These are phyloP conservation scores for Fusarium cyanostomum DNA, from an alignment of 2,329 filamentous ascomycete species.

Conservation along the genomic window DNA sequence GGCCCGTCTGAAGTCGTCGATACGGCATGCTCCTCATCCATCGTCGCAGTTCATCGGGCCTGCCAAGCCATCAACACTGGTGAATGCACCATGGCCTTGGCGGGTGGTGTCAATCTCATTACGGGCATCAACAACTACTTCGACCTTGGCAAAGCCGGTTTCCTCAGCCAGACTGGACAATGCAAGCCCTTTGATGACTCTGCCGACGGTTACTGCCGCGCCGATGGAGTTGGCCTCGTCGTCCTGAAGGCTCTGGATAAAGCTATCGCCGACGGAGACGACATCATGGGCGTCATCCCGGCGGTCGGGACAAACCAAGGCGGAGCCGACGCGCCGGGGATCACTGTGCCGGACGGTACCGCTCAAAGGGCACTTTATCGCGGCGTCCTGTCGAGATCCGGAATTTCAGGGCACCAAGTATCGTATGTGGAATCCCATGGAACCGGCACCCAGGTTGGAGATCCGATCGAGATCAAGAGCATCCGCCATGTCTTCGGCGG, in stretches of 20 bases:
- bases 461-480: conserved; percentile 82
- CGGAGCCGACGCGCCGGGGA: conserved; percentile 76
- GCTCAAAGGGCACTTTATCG: no score
- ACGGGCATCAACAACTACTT: conserved; percentile 39
- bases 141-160: conserved; percentile 35
- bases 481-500: conserved; percentile 67
- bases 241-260: conserved; percentile 58
- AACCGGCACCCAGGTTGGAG: conserved; percentile 87
- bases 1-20: conserved; percentile 50
- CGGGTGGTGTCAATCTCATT: conserved; percentile 54
- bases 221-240: conserved; percentile 57
- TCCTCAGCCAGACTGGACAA: conserved; percentile 41
- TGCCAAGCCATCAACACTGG: conserved; percentile 44
- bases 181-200: conserved; percentile 48
- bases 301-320: conserved; percentile 71
- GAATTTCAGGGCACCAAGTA: no score
- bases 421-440: conserved; percentile 92
- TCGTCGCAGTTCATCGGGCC: conserved; percentile 49
- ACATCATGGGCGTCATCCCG: conserved; percentile 68
- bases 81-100: conserved; percentile 48
- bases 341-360: no score
- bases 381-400: no score
- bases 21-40: conserved; percentile 52
- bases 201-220: conserved; percentile 63
- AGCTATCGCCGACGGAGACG: conserved; percentile 59